These are phyloP conservation scores for Babesia gibsoni DNA, from an alignment of 169 alveolate genomes.

Conservation along the genomic window DNA sequence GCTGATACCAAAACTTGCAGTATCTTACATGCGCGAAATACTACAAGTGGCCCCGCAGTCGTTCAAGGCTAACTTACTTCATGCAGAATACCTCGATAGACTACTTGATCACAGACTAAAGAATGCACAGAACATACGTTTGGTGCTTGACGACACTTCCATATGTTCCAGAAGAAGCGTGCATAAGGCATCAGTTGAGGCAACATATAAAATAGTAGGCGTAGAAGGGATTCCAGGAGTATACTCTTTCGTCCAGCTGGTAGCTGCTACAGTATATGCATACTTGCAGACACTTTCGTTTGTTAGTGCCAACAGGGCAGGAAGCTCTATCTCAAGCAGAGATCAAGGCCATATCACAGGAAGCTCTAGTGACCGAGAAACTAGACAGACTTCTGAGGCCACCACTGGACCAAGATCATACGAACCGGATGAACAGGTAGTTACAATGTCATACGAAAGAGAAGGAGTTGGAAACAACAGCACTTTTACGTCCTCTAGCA, in stretches of 20 bases:
- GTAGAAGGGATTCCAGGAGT: constrained; percentile 43
- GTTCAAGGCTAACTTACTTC: constrained; percentile 51
- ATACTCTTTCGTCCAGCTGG: constrained; percentile 41
- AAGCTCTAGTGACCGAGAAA: not conserved
- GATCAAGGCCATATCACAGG: not conserved
- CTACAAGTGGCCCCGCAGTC: constrained; percentile 26
- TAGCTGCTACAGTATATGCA: constrained; percentile 23
- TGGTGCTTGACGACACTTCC: constrained; percentile 29
- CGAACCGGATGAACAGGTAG: not conserved
- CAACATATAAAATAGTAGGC: constrained; percentile 22
- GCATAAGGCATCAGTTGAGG: constrained; percentile 1
- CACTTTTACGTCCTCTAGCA: not conserved
- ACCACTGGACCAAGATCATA: not conserved
- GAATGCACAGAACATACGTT: constrained; percentile 24
- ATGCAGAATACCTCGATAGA: constrained; percentile 46
- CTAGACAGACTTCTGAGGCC: not conserved
- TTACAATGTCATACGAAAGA: not conserved
- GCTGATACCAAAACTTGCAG: constrained; percentile 44
- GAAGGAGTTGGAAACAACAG: not conserved
- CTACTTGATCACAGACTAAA: constrained; percentile 37
- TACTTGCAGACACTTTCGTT: constrained; percentile 34
- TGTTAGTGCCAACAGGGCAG: not conserved
- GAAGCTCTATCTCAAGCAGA: not conserved
- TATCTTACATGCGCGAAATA: constrained; percentile 33
- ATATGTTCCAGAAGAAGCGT: constrained; percentile 24